phyloP scores from a whole-genome alignment of 805 yeast genomes.

The Torulaspora microellipsoides region DNA sequence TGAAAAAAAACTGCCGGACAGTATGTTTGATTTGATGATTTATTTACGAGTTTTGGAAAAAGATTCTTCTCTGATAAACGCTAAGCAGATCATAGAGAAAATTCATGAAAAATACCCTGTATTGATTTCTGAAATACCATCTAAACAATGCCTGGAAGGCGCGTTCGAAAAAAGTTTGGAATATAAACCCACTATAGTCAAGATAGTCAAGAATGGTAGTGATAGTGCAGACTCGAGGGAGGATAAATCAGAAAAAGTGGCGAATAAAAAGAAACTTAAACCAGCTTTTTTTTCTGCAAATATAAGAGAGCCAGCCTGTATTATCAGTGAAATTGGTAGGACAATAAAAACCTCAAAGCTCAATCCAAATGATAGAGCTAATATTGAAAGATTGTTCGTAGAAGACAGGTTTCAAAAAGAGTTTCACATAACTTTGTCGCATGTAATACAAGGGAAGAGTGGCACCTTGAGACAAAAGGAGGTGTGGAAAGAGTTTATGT shows the following conservation, averaged over 20 bases:
- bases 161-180: conserved; percentile 52
- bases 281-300: conserved; percentile 47
- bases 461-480: conserved; percentile 25
- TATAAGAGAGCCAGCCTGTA: conserved; percentile 17
- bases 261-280: conserved; percentile 15
- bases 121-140: conserved; percentile 40
- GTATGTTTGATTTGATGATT: conserved; percentile 59
- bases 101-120: conserved; percentile 43
- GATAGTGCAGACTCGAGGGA: conserved; percentile 11
- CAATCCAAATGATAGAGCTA: not conserved
- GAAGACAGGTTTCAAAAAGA: conserved; percentile 42
- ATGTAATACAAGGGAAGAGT: conserved; percentile 35
- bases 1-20: conserved; percentile 50
- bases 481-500: conserved; percentile 28
- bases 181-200: conserved; percentile 50
- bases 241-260: conserved; percentile 2
- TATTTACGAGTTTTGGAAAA: conserved; percentile 43
- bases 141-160: conserved; percentile 37
- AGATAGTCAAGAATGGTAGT: conserved; percentile 26
- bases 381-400: conserved; percentile 31
- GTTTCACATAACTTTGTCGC: conserved; percentile 68
- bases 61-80: conserved; percentile 48
- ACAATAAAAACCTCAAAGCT: conserved; percentile 2
- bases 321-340: conserved; percentile 14
- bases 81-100: conserved; percentile 38